Base-by-base conservation (phyloP, 106 monocot genomes). In the Acorus calamus region DNA sequence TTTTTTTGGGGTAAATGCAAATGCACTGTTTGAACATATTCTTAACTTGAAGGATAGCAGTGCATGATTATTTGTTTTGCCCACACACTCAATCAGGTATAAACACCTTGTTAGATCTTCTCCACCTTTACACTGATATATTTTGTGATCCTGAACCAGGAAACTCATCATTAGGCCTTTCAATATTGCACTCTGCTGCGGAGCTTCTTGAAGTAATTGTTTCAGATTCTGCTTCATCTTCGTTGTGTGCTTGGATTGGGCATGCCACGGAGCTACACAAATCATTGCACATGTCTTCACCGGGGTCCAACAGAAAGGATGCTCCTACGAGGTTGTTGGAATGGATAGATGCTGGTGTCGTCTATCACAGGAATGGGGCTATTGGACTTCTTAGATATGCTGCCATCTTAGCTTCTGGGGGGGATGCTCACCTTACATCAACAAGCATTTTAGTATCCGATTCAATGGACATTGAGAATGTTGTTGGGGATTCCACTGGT, bases 321-420 rank as follows among this genome's bases (percentile, higher is more conserved):
- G 98, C 98, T 56, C 92, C 98, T 52, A 79, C 80, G 63, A 83
- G 98, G 58, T 83, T 98, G 67, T 75, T 98, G 72, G 92, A 92
- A 66, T 98, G 92, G 98, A 85, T 98, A 50, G 98, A 92, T 71
- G 98, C 92, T 64, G 98, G 91, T 74, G 92, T 92, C 44, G 83
- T 98, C 11, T 98, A 98, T 80, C 78, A 92, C 45, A 92, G 73
- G 74, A 98, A 88, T 73, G 98, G 98, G 42, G 85, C 83, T 44
- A 68, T 72, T 71, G 98, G 98, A 13, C 87, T 98, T 63, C 83
- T 98, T 45, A 76, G 81, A 67, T 98, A 98, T 85, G 88, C 98
- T 65, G 88, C 98, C 67, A 63, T 98, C 71, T 81, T 98, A 71
- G 98, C 92, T 66, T 98, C 98, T 65, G 98, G 98, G 46, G 88